Evolutionary conservation across 352 stramenopile species (phyloP), one percentile per base, ranked within the genome.

Genomic region (Globisporangium apiculatum): DNA sequence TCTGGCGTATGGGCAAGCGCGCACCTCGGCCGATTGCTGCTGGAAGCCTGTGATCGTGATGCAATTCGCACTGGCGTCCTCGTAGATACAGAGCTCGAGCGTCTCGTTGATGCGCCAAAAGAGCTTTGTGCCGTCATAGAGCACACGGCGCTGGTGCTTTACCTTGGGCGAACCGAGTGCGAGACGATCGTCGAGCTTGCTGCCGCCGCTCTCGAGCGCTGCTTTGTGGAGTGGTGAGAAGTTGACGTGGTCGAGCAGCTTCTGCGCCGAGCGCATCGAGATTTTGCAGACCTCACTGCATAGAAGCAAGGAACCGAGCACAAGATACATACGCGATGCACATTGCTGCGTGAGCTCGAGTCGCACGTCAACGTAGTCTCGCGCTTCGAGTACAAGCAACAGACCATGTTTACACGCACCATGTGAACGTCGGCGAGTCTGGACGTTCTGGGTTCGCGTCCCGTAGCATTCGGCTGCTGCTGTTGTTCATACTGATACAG

Each of bases 31-130:
- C 24, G 70, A 65, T 43, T 78, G 67, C 17, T 85, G 81, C n/a
- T 73, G 71, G 45, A 87, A 84, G 4, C 73, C 82, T 12, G 72
- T 64, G 60, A 94, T 76, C 1, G 81, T 91, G 56, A 93, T 59
- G 37, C 69, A 79, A 64, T 91, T 87, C 18, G 67, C 76, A 3
- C 76, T 58, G 12, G 71, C 71, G 57, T 91, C 81, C 67, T 94
- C 83, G 56, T 88, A 87, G 55, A 94, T 89, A 55, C 82, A 88
- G 36, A 94, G 62, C 61, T 94, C 85, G 1, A 94, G 64, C 31
- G 85, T 94, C 65, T 93, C 83, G 58, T 93, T 93, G 57, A 91
- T 83, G 40, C 83, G 82, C 85, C 85, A 94, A 42, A 94, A 94
- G 14, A 94, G 71, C 60, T 94, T 93, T 37, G 75, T 89, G 37